Base-by-base conservation (phyloP, 2,329 filamentous ascomycete species). In the Setomelanomma holmii region DNA sequence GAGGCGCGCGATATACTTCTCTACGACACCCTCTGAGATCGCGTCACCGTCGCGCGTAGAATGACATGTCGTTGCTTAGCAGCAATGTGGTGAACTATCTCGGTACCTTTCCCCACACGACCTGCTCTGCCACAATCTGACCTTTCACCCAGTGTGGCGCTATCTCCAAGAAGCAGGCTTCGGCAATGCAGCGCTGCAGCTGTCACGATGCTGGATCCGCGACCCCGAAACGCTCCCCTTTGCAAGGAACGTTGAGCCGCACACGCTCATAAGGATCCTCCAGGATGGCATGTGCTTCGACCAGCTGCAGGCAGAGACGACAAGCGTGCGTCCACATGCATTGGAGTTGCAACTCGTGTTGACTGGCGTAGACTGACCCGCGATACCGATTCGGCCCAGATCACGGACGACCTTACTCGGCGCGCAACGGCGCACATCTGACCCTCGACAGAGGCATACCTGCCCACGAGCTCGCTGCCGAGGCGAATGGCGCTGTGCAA, bases 61-160 rank as follows among this genome's bases (percentile, higher is more conserved):
- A 75, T 74, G 72, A 74, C 62, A 77, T 77, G 73, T 68, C 72
- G 46, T 66, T 70, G 60, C 75, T 85, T 57, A 82, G 78, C 65
- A 82, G 80, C 61, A 81, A 88, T 78, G 84, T 87, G 72, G 81
- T 89, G 70, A 89, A 88, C 76, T 87, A 88, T 76, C 78, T 88
- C 68, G 60, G 64, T 65, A 57, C 51, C 33, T 20, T 36, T 34
- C 45, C 43, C 40, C 41, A 40, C 34, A 10, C 49, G 21, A 20
- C 2, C 27, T 35, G 35, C 52, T 35, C 35, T 50, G 43, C 49
- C 38, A 5, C 46, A 30, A 5, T 24, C 60, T 63, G 47, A 63
- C 57, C 27, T 27, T 24, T 20, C 21, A 30, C 40, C 11, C 49
- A 66, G 86, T 89, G 74, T 86, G 85, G 82, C 85, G 85, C 80